A percentile compares a stretch with the other conserved stretches of the same genome.
Conservation (phyloP, 2,329 filamentous ascomycete species). For the Aspergillus sclerotialis region DNA sequence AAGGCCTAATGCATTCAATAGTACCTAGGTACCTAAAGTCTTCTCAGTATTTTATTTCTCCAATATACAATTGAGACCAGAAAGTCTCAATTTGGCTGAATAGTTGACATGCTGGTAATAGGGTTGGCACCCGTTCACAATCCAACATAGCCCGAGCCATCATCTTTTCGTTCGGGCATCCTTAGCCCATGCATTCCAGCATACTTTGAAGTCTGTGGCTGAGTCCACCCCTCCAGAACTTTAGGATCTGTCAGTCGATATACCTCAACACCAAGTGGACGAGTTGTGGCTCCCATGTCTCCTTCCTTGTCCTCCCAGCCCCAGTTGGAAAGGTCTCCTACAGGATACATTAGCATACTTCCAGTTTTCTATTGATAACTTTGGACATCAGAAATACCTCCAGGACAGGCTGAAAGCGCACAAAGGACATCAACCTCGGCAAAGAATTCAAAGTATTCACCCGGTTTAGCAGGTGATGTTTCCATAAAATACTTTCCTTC, state of each 20-base stretch:
- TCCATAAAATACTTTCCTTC: constrained; percentile 70
- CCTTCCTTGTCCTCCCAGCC: constrained; percentile 59
- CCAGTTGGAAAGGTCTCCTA: constrained; percentile 69
- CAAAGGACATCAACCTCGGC: constrained; percentile 70
- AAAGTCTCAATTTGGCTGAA: no score
- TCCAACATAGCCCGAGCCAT: constrained; percentile 19
- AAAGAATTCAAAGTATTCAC: constrained; percentile 64
- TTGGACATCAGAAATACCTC: constrained; percentile 46
- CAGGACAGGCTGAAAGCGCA: constrained; percentile 64
- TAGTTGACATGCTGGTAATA: no score
- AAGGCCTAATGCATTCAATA: no score
- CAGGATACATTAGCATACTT: constrained; percentile 9
- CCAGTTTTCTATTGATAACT: no score
- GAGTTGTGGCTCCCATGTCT: constrained; percentile 61
- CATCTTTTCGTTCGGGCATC: constrained; percentile 35
- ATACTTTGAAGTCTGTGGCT: constrained; percentile 55
- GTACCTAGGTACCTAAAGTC: no score
- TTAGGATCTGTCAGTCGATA: constrained; percentile 53
- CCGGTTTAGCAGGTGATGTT: constrained; percentile 39
- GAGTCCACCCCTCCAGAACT: constrained; percentile 57
- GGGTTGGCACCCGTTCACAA: no score
- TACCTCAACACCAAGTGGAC: constrained; percentile 68
- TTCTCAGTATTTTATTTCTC: no score
- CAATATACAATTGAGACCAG: no score
- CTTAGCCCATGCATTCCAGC: constrained; percentile 59